Evolutionary conservation across 352 stramenopile genomes (phyloP).

Genomic region (Globisporangium sylvaticum): DNA sequence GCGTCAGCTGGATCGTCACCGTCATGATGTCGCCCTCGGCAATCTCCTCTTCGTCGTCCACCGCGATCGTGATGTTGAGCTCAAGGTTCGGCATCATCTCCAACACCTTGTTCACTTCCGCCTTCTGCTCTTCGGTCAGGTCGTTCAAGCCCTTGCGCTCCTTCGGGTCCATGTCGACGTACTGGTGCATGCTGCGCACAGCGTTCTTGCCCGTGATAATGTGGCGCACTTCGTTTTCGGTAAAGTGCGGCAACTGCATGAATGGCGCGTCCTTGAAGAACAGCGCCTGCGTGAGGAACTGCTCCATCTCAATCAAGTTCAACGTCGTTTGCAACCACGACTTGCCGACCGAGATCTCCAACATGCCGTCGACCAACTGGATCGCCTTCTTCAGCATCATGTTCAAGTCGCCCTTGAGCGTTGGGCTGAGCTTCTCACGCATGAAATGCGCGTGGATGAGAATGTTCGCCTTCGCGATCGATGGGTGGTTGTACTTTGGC

Average conservation of each 20-base stretch:
- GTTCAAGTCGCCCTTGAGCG: conserved; percentile 88
- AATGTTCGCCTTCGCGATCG: conserved; percentile 82
- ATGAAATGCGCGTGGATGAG: conserved; percentile 96
- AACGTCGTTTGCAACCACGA: conserved; percentile 93
- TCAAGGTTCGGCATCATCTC: conserved; percentile 94
- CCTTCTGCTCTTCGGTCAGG: conserved; percentile 89
- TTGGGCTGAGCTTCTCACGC: conserved; percentile 73
- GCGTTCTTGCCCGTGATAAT: conserved; percentile 90
- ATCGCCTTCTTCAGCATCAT: conserved; percentile 94
- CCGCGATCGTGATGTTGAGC: conserved; percentile 88
- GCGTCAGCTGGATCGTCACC: conserved; percentile 94
- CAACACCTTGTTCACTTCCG: conserved; percentile 92
- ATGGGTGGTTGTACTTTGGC: conserved; percentile 82
- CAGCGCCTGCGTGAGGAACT: conserved; percentile 96
- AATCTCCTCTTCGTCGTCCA: conserved; percentile 92
- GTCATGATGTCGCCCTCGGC: conserved; percentile 99
- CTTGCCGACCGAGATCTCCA: conserved; percentile 96
- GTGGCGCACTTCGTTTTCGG: conserved; percentile 89
- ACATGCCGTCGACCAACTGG: conserved; percentile 97
- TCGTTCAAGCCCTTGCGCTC: conserved; percentile 92
- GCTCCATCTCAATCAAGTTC: conserved; percentile 96
- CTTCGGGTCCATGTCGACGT: conserved; percentile 88
- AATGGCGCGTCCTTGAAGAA: conserved; percentile 92
- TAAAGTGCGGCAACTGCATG: conserved; percentile 90
- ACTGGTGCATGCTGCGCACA: conserved; percentile 92